phyloP scores from a whole-genome alignment of 352 stramenopile genomes.

The Plasmopara viticola region DNA sequence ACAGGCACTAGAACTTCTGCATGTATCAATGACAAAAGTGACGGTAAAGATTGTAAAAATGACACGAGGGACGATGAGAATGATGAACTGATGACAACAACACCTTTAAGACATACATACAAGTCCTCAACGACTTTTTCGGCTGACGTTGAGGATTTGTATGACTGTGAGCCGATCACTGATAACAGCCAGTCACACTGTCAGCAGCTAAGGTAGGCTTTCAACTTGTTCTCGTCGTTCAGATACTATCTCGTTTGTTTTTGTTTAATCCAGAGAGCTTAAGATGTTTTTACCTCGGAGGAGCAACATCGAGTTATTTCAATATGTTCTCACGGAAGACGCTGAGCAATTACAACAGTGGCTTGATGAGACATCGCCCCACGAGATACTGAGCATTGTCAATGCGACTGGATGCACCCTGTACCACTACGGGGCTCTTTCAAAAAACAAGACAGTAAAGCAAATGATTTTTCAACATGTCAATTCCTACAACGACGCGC shows the following conservation, averaged over 20 bases:
- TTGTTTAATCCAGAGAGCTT: constrained; percentile 3
- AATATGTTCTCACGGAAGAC: constrained; percentile 29
- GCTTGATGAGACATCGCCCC: constrained; percentile 18
- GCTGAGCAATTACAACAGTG: constrained; percentile 15
- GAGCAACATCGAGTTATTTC: constrained; percentile 39
- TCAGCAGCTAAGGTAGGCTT: constrained; percentile 7
- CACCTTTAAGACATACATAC: not conserved
- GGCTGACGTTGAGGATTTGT: constrained; percentile 19
- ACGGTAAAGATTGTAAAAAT: constrained; percentile 21
- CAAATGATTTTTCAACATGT: constrained; percentile 32
- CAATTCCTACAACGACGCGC: constrained; percentile 18
- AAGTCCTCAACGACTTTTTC: no score
- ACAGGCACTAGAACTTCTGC: not conserved
- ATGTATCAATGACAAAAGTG: constrained; percentile 4
- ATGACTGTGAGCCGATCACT: constrained; percentile 12
- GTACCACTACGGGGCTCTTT: constrained; percentile 53
- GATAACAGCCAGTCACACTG: not conserved
- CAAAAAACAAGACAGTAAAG: constrained; percentile 6
- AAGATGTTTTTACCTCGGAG: constrained; percentile 33
- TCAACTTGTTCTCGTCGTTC: not conserved
- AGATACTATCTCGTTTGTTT: not conserved
- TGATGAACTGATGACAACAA: not conserved
- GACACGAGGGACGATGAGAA: constrained; percentile 14
- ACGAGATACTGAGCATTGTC: constrained; percentile 27
- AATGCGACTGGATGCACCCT: constrained; percentile 25